Evolutionary conservation across 176 grass and related monocot genomes (phyloP).

Genomic region (Oryza meyeriana): DNA sequence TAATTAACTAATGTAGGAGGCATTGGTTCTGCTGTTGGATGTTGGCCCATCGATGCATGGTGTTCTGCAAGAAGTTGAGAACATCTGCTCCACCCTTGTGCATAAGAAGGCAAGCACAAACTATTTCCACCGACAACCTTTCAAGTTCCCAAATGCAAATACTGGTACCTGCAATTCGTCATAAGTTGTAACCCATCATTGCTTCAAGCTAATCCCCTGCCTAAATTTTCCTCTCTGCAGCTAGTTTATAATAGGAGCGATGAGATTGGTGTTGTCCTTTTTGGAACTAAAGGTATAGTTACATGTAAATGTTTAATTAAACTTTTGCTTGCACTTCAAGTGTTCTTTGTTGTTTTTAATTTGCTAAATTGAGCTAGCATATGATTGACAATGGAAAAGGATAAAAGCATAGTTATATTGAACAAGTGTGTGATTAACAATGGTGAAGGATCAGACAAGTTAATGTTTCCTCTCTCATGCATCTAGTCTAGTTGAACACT

Average conservation of each 20-base stretch:
- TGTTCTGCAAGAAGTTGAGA: slow-evolving; percentile 67
- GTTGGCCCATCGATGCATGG: slow-evolving; percentile 89
- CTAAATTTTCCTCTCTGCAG: slow-evolving; percentile 35
- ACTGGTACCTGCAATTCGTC: background rate
- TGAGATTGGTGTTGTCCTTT: slow-evolving; percentile 68
- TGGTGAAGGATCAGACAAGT: background rate
- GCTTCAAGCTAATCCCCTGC: background rate
- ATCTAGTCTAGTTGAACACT: background rate
- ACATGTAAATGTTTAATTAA: background rate
- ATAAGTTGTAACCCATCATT: background rate
- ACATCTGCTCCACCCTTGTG: slow-evolving; percentile 63
- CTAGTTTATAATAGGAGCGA: slow-evolving; percentile 70
- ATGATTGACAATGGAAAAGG: background rate
- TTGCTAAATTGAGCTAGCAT: background rate
- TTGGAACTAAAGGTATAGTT: slow-evolving; percentile 72
- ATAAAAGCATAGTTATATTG: background rate
- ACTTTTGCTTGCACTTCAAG: background rate
- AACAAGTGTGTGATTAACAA: background rate
- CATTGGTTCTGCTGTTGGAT: slow-evolving; percentile 73
- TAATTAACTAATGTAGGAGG: slow-evolving; percentile 42
- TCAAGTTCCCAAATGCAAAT: background rate
- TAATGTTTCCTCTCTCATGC: background rate
- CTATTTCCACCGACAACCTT: background rate
- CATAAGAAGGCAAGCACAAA: slow-evolving; percentile 72
- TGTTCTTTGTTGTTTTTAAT: background rate